These are phyloP conservation scores for Tylopilus rubrobrunneus DNA, from an alignment of 768 basidiomycete genomes.

Conservation along the genomic window DNA sequence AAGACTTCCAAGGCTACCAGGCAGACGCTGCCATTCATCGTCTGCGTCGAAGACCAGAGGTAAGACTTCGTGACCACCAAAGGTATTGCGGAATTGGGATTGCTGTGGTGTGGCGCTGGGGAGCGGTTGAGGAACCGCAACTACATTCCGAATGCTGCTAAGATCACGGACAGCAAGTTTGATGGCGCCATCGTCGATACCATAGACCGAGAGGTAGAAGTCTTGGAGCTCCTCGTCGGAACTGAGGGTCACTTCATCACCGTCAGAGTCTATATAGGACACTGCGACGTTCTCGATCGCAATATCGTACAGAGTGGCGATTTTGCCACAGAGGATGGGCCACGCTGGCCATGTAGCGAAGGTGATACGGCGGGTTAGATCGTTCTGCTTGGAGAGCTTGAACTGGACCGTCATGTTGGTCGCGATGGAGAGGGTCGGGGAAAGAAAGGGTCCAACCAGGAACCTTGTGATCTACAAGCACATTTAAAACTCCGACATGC, in stretches of 20 bases:
- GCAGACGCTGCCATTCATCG: constrained; percentile 65
- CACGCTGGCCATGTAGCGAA: constrained; percentile 55
- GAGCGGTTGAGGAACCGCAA: constrained; percentile 30
- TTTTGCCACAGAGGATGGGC: constrained; percentile 51
- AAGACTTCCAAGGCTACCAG: constrained; percentile 38
- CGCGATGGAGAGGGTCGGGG: constrained; percentile 34
- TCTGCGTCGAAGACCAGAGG: constrained; percentile 46
- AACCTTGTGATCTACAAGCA: constrained; percentile 10
- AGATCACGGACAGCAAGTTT: constrained; percentile 68
- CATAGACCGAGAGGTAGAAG: constrained; percentile 45
- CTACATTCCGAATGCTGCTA: constrained; percentile 31
- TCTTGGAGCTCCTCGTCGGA: constrained; percentile 77
- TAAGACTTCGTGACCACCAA: constrained; percentile 45
- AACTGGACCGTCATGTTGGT: constrained; percentile 46
- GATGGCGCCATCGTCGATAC: constrained; percentile 30
- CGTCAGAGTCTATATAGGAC: constrained; percentile 68
- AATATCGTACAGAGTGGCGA: constrained; percentile 52
- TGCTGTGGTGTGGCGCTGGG: constrained; percentile 32
- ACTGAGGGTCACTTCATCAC: constrained; percentile 74
- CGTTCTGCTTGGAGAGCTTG: constrained; percentile 59
- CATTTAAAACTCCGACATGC: constrained; percentile 44
- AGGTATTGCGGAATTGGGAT: constrained; percentile 54
- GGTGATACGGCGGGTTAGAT: constrained; percentile 55
- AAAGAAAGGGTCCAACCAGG: background rate
- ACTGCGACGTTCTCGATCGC: constrained; percentile 57